A percentile compares a stretch with the other conserved stretches of the same genome.
phyloP scores from a whole-genome alignment of 2,329 filamentous ascomycete species.

The Trichoderma oligosporum region DNA sequence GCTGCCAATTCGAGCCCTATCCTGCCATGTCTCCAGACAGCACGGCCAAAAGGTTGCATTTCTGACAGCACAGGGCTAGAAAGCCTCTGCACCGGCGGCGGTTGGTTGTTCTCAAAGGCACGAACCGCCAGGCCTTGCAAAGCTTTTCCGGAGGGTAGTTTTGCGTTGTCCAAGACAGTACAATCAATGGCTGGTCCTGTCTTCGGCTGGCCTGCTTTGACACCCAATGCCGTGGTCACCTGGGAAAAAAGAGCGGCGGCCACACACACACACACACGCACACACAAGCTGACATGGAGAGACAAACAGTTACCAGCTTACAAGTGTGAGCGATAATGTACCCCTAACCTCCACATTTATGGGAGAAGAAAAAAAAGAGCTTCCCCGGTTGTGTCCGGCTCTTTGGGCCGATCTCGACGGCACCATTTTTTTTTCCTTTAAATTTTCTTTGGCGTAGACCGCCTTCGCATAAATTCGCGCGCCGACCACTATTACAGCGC shows the following conservation, averaged over 20 bases:
- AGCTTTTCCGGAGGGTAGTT: background rate
- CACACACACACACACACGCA: background rate
- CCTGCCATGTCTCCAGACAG: conserved; percentile 30
- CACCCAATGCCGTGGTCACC: conserved; percentile 4
- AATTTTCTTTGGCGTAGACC: conserved; percentile 17
- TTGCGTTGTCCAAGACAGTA: background rate
- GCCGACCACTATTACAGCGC: conserved; percentile 6
- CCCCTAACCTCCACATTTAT: conserved; percentile 4
- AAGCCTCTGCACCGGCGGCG: conserved; percentile 15
- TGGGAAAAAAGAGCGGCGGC: background rate
- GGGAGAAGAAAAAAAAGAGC: background rate
- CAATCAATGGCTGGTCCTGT: background rate
- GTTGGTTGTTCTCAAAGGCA: background rate
- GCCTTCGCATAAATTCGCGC: conserved; percentile 21
- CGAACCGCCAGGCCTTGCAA: conserved; percentile 5
- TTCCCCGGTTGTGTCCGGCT: conserved; percentile 14
- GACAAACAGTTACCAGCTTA: background rate
- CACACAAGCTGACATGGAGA: no score
- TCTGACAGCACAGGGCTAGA: conserved; percentile 20
- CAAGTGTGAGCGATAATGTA: conserved; percentile 6
- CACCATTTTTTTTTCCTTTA: no score
- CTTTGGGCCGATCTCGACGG: conserved; percentile 18
- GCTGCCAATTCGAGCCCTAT: conserved; percentile 24
- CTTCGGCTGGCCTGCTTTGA: conserved; percentile 4
- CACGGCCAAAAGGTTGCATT: conserved; percentile 37